A percentile compares a stretch with the other conserved stretches of the same genome.
Evolutionary conservation across 2,329 filamentous ascomycete genomes (phyloP).

Genomic region (Niveomyces coronatus): DNA sequence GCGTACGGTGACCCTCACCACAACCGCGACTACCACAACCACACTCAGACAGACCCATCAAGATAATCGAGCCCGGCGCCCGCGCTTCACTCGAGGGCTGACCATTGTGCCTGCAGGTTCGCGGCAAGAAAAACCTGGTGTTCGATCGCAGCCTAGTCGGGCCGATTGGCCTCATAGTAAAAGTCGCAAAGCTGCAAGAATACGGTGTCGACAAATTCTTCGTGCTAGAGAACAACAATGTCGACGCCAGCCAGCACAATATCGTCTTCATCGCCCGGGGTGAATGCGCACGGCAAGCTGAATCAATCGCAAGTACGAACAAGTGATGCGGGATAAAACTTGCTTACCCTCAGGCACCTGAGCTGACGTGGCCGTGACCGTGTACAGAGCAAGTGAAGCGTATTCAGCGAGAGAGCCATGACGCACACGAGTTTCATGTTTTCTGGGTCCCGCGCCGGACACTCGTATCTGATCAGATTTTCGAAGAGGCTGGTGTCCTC

Average conservation of each 20-base stretch:
- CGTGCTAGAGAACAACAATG: conserved; percentile 89
- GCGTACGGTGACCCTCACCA: conserved; percentile 47
- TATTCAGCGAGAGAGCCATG: conserved; percentile 76
- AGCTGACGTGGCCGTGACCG: no score
- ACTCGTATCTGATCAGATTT: conserved; percentile 76
- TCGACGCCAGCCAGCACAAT: conserved; percentile 89
- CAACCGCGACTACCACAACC: no score
- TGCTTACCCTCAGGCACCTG: no score
- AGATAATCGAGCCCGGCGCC: no score
- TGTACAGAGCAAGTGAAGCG: conserved; percentile 76
- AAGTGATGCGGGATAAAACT: background rate
- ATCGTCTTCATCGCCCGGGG: conserved; percentile 87
- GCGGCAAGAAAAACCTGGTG: conserved; percentile 97
- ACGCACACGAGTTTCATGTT: conserved; percentile 90
- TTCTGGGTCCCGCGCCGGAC: conserved; percentile 94
- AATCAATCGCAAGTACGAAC: conserved; percentile 75
- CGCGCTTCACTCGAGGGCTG: conserved; percentile 8
- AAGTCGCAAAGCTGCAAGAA: conserved; percentile 89
- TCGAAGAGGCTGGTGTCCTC: conserved; percentile 87
- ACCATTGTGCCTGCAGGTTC: conserved; percentile 51
- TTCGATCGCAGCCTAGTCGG: conserved; percentile 86
- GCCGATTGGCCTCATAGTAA: conserved; percentile 81
- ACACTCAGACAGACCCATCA: no score
- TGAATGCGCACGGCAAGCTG: conserved; percentile 75
- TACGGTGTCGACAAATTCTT: conserved; percentile 98